Conservation (phyloP, 352 stramenopile species). For the Phytopythium aichiense region DNA sequence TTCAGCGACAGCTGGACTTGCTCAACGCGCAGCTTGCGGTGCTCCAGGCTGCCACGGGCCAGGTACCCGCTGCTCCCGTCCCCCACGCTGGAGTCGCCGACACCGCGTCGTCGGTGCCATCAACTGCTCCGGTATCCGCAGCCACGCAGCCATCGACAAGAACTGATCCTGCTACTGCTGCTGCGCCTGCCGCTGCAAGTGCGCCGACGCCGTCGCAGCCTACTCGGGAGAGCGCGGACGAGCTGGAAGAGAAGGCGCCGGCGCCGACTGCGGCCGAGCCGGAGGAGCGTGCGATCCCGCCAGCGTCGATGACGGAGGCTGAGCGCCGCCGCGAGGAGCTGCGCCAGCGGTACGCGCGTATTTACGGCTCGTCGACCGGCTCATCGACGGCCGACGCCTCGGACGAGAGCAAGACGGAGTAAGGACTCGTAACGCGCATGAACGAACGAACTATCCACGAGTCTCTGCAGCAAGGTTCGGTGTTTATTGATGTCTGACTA, state of each 20-base stretch:
- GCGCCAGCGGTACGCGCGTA: constrained; percentile 48
- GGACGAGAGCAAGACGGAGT: constrained; percentile 37
- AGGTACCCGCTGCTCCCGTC: constrained; percentile 10
- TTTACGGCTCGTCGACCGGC: constrained; percentile 23
- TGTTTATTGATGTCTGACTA: not conserved
- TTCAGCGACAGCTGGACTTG: constrained; percentile 51
- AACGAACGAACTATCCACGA: not conserved
- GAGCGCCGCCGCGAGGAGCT: constrained; percentile 51
- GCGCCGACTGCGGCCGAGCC: constrained; percentile 7
- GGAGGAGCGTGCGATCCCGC: constrained; percentile 35
- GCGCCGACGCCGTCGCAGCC: not conserved
- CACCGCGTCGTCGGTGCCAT: constrained; percentile 5
- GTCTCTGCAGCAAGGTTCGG: not conserved
- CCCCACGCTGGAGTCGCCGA: constrained; percentile 3
- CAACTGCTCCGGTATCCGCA: not conserved
- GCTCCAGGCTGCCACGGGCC: constrained; percentile 31
- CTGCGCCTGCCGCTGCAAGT: not conserved
- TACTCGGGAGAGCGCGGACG: constrained; percentile 6
- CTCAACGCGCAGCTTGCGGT: constrained; percentile 46
- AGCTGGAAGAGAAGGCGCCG: constrained; percentile 38
- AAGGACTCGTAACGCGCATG: not conserved
- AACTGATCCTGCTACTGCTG: not conserved
- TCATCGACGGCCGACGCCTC: constrained; percentile 8
- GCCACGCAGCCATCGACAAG: not conserved
- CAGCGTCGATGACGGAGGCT: constrained; percentile 33